Conservation (phyloP, 2,329 filamentous ascomycete species). For the Fusarium papillatum region DNA sequence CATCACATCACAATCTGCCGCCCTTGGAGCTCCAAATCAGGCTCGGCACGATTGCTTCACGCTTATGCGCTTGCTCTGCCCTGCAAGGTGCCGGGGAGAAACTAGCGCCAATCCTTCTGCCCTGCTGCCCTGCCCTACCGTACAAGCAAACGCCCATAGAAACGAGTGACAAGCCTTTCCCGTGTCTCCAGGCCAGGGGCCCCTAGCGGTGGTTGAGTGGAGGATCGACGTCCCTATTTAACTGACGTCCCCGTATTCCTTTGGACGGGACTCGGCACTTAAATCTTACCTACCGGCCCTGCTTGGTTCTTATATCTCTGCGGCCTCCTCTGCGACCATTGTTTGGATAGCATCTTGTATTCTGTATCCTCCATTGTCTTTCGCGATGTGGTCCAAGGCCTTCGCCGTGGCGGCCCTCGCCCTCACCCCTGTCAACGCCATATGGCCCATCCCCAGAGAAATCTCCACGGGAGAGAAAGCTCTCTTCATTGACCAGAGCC, state of each 20-base stretch:
- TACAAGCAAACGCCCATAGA: slow-evolving; percentile 3
- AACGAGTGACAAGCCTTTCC: slow-evolving; percentile 14
- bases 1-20: slow-evolving; percentile 9
- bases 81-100: slow-evolving; percentile 4
- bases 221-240: slow-evolving; percentile 41
- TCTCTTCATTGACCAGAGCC: slow-evolving; percentile 65
- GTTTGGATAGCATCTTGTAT: neutral
- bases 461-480: slow-evolving; percentile 65
- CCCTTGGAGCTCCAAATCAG: slow-evolving; percentile 17
- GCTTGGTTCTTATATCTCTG: slow-evolving; percentile 4
- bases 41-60: slow-evolving; percentile 7
- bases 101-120: slow-evolving; percentile 1
- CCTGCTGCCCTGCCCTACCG: neutral
- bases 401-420: slow-evolving; percentile 56
- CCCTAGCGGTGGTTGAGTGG: slow-evolving; percentile 21
- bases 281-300: slow-evolving; percentile 15
- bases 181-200: neutral
- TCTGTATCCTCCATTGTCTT: neutral
- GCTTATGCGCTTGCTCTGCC: neutral
- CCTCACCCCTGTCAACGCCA: slow-evolving; percentile 59
- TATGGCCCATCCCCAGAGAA: slow-evolving; percentile 70
- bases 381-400: slow-evolving; percentile 47
- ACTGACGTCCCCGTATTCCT: slow-evolving; percentile 23
- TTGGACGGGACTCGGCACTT: slow-evolving; percentile 16
- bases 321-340: neutral